phyloP scores from a whole-genome alignment of 208 protist genomes.

The Trichomonas tenax region DNA sequence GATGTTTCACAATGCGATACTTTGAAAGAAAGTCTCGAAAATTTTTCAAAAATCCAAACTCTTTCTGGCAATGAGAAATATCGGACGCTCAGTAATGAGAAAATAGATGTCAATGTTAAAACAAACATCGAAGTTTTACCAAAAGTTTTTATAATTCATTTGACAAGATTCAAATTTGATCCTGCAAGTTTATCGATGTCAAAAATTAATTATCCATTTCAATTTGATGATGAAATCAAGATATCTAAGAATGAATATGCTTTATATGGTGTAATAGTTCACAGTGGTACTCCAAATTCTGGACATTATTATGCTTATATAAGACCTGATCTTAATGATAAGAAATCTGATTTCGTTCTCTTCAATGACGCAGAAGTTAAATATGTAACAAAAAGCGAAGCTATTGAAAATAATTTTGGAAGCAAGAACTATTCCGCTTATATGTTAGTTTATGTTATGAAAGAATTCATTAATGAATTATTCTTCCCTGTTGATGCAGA shows the following conservation, averaged over 20 bases:
- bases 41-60: neutral
- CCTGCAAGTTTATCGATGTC: neutral
- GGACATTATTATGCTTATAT: conserved; percentile 69
- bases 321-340: conserved; percentile 33
- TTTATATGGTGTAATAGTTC: conserved; percentile 59
- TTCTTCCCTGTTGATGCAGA: neutral
- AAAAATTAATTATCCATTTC: neutral
- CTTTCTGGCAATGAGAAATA: neutral
- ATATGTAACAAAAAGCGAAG: conserved; percentile 37
- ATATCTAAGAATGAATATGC: conserved; percentile 24
- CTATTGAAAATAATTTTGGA: conserved; percentile 51
- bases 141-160: neutral
- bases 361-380: conserved; percentile 63
- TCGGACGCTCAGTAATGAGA: neutral
- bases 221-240: neutral
- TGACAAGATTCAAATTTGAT: neutral
- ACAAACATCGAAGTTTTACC: neutral
- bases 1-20: neutral
- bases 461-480: neutral
- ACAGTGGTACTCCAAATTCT: conserved; percentile 55
- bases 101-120: neutral
- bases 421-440: neutral
- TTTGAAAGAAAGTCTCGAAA: neutral
- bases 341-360: conserved; percentile 34
- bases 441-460: neutral